Evolutionary conservation across 1,284 basidiomycete genomes (phyloP).

Genomic region (Ceratobasidium theobromae): DNA sequence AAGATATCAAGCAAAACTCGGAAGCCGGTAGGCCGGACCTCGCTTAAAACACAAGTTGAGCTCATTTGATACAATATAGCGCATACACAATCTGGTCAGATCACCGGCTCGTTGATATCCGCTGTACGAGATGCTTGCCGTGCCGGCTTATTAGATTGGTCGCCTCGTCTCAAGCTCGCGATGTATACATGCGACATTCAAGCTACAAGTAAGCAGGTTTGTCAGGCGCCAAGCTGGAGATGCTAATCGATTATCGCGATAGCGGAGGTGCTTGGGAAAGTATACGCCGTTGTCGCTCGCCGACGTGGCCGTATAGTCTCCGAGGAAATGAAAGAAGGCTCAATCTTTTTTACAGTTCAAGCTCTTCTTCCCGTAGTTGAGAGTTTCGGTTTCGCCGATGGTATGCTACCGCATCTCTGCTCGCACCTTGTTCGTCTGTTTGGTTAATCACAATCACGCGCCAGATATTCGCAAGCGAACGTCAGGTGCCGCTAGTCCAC

Average conservation of each 20-base stretch:
- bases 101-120: slow-evolving; percentile 87
- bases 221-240: background rate
- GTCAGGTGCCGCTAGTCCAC: slow-evolving; percentile 94
- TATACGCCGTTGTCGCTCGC: slow-evolving; percentile 92
- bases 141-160: slow-evolving; percentile 93
- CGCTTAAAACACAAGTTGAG: slow-evolving; percentile 26
- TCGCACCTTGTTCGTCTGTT: background rate
- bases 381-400: slow-evolving; percentile 96
- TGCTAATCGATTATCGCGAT: slow-evolving; percentile 31
- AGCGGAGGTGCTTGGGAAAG: slow-evolving; percentile 98
- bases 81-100: slow-evolving; percentile 66
- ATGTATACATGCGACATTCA: slow-evolving; percentile 99
- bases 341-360: slow-evolving; percentile 89
- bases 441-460: background rate
- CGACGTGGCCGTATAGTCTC: slow-evolving; percentile 89
- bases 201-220: slow-evolving; percentile 77
- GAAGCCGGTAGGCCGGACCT: slow-evolving; percentile 20
- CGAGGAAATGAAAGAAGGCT: slow-evolving; percentile 99
- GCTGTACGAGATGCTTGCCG: slow-evolving; percentile 87
- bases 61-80: slow-evolving; percentile 46
- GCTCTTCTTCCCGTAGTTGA: slow-evolving; percentile 95
- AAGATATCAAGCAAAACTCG: slow-evolving; percentile 68
- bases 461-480: slow-evolving; percentile 96
- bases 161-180: slow-evolving; percentile 92
- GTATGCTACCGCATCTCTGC: slow-evolving; percentile 48